Percentiles rank a stretch among this genome's conserved stretches.
These are phyloP conservation scores for Torulaspora franciscae DNA, from an alignment of 805 yeast species.

Conservation along the genomic window DNA sequence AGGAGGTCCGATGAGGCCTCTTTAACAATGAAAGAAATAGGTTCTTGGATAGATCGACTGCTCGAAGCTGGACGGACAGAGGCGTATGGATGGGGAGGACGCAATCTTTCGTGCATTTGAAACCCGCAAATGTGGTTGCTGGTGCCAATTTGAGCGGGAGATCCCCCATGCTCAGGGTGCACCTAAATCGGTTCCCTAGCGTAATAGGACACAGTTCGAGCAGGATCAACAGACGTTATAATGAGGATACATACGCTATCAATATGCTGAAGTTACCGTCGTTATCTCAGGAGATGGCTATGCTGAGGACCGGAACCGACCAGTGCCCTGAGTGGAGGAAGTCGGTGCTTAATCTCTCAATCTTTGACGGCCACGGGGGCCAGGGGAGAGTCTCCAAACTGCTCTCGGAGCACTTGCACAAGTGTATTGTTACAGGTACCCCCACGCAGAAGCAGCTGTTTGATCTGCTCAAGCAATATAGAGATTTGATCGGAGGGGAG, in stretches of 20 bases:
- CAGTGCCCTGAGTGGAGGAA: conserved; percentile 5
- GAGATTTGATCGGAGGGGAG: conserved; percentile 59
- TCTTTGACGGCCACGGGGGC: conserved; percentile 97
- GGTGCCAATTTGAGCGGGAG: background rate
- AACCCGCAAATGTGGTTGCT: conserved; percentile 19
- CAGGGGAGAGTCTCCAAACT: conserved; percentile 57
- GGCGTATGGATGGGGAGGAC: conserved; percentile 21
- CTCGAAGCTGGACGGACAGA: background rate
- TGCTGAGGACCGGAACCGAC: conserved; percentile 13
- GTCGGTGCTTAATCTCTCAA: conserved; percentile 59
- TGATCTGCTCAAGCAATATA: conserved; percentile 50
- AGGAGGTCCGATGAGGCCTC: background rate
- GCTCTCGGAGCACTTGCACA: conserved; percentile 50
- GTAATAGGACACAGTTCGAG: conserved; percentile 70
- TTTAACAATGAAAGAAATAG: background rate
- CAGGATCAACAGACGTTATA: conserved; percentile 68
- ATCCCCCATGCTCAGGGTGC: conserved; percentile 22
- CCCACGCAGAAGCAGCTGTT: conserved; percentile 36
- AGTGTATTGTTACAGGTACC: conserved; percentile 44
- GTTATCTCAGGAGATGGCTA: conserved; percentile 26
- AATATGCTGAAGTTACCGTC: conserved; percentile 50
- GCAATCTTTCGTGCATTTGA: conserved; percentile 23
- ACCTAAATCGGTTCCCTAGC: conserved; percentile 30
- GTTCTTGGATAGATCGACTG: background rate
- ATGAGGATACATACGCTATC: conserved; percentile 78